Evolutionary conservation across 345 rosid species (phyloP).

Genomic region (Rhizophora mangle): DNA sequence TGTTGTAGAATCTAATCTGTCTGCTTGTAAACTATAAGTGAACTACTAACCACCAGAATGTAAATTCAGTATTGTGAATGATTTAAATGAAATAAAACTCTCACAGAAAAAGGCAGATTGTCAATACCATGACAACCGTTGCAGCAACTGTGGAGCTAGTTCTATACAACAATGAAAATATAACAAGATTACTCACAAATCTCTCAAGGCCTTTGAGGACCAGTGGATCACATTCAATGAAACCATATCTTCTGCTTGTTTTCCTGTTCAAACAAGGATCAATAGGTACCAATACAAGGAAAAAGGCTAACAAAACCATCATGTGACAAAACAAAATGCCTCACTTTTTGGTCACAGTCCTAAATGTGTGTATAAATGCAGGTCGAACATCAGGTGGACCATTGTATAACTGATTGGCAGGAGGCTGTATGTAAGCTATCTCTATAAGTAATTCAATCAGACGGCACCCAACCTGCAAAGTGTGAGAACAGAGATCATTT

Average conservation of each 20-base stretch:
- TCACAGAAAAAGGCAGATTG: too few species aligned
- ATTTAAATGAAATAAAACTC: background rate
- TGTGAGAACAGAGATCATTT: constrained; percentile 13
- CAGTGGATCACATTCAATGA: constrained; percentile 78
- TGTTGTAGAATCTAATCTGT: background rate
- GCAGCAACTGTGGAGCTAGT: background rate
- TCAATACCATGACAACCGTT: too few species aligned
- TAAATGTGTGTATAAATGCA: constrained; percentile 77
- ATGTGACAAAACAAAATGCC: constrained; percentile 22
- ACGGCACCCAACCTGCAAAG: constrained; percentile 84
- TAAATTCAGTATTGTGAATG: background rate
- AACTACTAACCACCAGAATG: background rate
- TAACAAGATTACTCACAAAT: constrained; percentile 55
- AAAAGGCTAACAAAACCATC: background rate
- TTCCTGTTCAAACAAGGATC: constrained; percentile 46
- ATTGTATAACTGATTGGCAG: constrained; percentile 57
- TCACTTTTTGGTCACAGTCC: constrained; percentile 50
- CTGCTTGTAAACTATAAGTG: background rate
- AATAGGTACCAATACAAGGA: background rate
- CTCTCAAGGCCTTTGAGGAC: constrained; percentile 82
- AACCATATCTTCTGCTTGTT: constrained; percentile 66
- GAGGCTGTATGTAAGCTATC: constrained; percentile 86
- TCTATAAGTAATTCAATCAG: constrained; percentile 74
- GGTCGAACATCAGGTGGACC: constrained; percentile 83
- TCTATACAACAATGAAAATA: constrained; percentile 12